Percentiles rank a stretch among this genome's conserved stretches.
These are phyloP conservation scores for Picea mariana DNA, from an alignment of 83 land plant genomes.

Conservation along the genomic window DNA sequence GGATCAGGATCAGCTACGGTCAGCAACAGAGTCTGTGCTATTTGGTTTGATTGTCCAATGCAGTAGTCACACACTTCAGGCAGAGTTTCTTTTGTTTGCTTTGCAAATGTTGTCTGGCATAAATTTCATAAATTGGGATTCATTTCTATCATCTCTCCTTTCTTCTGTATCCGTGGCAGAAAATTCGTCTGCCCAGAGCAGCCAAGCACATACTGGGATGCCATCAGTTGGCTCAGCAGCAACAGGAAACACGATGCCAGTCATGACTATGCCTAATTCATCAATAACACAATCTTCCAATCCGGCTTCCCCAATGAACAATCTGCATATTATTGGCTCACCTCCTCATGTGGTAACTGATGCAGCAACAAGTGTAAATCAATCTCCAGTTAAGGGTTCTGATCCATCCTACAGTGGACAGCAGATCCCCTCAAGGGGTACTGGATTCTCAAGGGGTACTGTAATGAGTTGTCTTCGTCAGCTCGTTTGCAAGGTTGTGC, in stretches of 20 bases:
- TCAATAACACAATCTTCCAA: slow-evolving; percentile 51
- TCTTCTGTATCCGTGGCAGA: slow-evolving; percentile 57
- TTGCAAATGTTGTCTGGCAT: slow-evolving; percentile 52
- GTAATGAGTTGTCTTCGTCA: slow-evolving; percentile 31
- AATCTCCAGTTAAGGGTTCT: slow-evolving; percentile 62
- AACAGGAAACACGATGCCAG: slow-evolving; percentile 25
- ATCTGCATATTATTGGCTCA: slow-evolving; percentile 63
- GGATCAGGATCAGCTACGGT: slow-evolving; percentile 79
- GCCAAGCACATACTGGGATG: slow-evolving; percentile 28
- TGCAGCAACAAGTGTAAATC: slow-evolving; percentile 32
- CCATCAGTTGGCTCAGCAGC: slow-evolving; percentile 26
- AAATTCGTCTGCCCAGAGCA: slow-evolving; percentile 39
- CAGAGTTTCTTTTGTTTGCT: slow-evolving; percentile 83
- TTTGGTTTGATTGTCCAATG: slow-evolving; percentile 70
- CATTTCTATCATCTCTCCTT: slow-evolving; percentile 72
- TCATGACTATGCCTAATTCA: slow-evolving; percentile 28
- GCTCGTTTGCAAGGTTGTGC: too few relatives aligned
- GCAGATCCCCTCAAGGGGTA: slow-evolving; percentile 30
- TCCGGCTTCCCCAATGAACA: slow-evolving; percentile 76
- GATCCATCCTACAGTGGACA: slow-evolving; percentile 35
- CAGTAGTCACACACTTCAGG: slow-evolving; percentile 73
- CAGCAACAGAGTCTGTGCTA: slow-evolving; percentile 72
- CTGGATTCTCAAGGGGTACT: slow-evolving; percentile 38
- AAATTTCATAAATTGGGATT: slow-evolving; percentile 78
- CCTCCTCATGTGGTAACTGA: slow-evolving; percentile 72